Percentiles rank a stretch among this genome's conserved stretches.
These are phyloP conservation scores for Laguncularia racemosa DNA, from an alignment of 345 rosid species.

Conservation along the genomic window DNA sequence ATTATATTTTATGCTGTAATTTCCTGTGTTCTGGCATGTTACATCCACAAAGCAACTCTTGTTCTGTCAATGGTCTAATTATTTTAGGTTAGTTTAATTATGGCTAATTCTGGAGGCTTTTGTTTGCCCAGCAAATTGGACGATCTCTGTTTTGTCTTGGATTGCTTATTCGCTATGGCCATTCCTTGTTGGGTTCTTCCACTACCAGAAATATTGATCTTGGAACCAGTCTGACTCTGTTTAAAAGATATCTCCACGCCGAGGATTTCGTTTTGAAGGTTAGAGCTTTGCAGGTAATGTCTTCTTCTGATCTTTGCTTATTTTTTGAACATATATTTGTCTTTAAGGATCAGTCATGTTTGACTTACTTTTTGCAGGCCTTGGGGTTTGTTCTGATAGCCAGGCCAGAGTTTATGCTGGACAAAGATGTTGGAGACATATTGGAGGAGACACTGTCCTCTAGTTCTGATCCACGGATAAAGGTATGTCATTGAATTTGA, in stretches of 20 bases:
- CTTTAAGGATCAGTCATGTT: conserved; percentile 7
- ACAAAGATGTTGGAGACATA: conserved; percentile 80
- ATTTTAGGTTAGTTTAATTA: too few relatives aligned
- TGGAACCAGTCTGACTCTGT: conserved; percentile 54
- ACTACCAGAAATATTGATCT: conserved; percentile 44
- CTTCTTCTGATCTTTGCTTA: neutral
- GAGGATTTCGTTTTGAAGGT: conserved; percentile 82
- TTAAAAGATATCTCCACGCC: conserved; percentile 63
- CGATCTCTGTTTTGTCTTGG: conserved; percentile 97
- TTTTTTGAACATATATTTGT: neutral
- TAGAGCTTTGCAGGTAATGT: conserved; percentile 86
- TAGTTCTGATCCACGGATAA: conserved; percentile 65
- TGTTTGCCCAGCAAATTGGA: conserved; percentile 54
- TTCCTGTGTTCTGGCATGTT: too few relatives aligned
- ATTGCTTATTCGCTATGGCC: conserved; percentile 91
- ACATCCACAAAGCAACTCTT: too few relatives aligned
- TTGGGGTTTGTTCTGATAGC: conserved; percentile 93
- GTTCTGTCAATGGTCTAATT: too few relatives aligned
- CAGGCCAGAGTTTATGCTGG: conserved; percentile 95
- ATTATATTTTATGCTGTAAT: too few relatives aligned
- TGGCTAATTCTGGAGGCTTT: neutral
- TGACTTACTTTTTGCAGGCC: conserved; percentile 50
- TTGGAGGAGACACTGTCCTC: conserved; percentile 66
- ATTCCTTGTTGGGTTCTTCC: conserved; percentile 50
- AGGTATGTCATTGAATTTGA: conserved; percentile 41